phyloP scores from a whole-genome alignment of 169 alveolate genomes.

The Theileria orientalis region DNA sequence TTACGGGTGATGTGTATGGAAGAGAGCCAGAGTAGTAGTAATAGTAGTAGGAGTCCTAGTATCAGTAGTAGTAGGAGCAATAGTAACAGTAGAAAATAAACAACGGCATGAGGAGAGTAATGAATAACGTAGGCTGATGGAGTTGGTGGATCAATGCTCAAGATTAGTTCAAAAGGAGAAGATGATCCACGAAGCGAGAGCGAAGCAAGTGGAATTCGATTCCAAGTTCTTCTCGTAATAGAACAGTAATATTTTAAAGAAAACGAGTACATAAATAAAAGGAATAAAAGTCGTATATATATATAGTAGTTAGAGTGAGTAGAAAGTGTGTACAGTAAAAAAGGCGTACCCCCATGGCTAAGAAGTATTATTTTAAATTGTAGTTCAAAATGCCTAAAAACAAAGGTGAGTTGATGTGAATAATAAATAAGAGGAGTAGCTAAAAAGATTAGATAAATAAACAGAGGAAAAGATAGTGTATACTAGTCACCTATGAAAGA shows the following conservation, averaged over 20 bases:
- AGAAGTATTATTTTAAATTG: background rate
- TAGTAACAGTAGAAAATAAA: too few relatives aligned
- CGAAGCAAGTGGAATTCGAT: conserved; percentile 57
- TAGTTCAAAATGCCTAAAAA: conserved; percentile 83
- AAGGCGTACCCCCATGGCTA: background rate
- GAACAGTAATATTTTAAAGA: background rate
- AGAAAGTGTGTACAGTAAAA: background rate
- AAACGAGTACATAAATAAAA: too few relatives aligned
- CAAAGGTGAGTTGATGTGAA: conserved; percentile 59
- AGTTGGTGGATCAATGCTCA: conserved; percentile 63
- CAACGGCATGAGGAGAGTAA: too few relatives aligned
- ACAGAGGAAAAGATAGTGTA: too few relatives aligned
- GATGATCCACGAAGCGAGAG: conserved; percentile 68
- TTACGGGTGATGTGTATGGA: too few relatives aligned
- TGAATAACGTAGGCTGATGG: conserved; percentile 62
- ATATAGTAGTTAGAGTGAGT: background rate
- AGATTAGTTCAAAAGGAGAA: conserved; percentile 68
- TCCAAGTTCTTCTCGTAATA: conserved; percentile 11
- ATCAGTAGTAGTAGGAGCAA: too few relatives aligned
- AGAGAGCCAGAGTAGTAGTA: too few relatives aligned
- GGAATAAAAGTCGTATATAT: too few relatives aligned
- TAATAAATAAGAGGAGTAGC: too few relatives aligned
- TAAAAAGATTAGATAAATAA: too few relatives aligned
- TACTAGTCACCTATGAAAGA: too few relatives aligned
- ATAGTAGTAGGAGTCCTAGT: too few relatives aligned